Evolutionary conservation across 768 basidiomycete species (phyloP).

Genomic region (Gloeopeniophorella convolvens): DNA sequence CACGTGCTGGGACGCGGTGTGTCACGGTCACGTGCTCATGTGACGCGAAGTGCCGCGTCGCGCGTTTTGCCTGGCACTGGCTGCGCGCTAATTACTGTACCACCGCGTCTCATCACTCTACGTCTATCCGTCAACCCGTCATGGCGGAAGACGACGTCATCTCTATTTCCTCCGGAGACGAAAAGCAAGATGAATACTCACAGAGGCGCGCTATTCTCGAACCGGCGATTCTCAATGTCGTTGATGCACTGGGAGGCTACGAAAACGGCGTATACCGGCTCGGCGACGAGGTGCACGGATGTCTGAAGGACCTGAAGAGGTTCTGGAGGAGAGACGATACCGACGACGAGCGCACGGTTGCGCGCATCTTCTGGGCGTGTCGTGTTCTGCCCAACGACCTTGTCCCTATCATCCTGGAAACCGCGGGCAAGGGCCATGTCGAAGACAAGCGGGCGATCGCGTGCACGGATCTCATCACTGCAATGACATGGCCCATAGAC

Average conservation of each 20-base stretch:
- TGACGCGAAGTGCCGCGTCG: neutral
- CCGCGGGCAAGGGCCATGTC: conserved; percentile 68
- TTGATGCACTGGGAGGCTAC: conserved; percentile 74
- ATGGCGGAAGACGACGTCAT: conserved; percentile 27
- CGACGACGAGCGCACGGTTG: conserved; percentile 94
- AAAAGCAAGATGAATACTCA: conserved; percentile 25
- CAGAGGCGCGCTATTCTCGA: conserved; percentile 51
- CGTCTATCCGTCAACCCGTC: neutral
- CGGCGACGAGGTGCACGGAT: conserved; percentile 77
- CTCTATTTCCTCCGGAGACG: conserved; percentile 26
- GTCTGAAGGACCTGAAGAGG: conserved; percentile 90
- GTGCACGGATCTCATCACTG: conserved; percentile 84
- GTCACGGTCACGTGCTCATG: conserved; percentile 11
- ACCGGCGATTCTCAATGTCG: conserved; percentile 65
- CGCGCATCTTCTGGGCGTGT: conserved; percentile 87
- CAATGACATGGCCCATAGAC: conserved; percentile 99
- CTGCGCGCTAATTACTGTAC: neutral
- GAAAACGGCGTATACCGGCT: conserved; percentile 63
- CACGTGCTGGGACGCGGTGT: neutral
- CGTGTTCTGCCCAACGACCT: conserved; percentile 83
- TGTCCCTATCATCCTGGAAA: conserved; percentile 75
- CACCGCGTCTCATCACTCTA: neutral
- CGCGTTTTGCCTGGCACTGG: neutral
- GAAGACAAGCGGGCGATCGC: conserved; percentile 81
- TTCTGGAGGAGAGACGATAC: conserved; percentile 95